These are phyloP conservation scores for Exophiala xenobiotica DNA, from an alignment of 2,329 filamentous ascomycete genomes.

Conservation along the genomic window DNA sequence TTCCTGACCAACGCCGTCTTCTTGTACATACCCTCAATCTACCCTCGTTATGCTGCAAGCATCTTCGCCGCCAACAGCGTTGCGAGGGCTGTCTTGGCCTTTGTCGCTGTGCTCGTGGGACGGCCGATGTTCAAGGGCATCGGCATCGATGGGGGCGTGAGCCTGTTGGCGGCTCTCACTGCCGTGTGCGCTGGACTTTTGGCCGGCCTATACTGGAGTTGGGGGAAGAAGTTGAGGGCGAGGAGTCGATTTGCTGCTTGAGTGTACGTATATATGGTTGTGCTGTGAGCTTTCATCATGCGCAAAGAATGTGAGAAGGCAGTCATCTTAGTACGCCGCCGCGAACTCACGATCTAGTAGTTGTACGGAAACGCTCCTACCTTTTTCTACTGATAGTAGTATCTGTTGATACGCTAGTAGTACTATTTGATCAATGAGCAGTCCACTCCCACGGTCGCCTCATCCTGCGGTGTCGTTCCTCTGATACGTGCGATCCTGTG, in stretches of 20 bases:
- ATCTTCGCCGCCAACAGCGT: constrained; percentile 38
- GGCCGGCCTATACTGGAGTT: constrained; percentile 6
- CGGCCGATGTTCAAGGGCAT: constrained; percentile 32
- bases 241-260: constrained; percentile 4
- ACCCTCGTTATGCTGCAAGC: constrained; percentile 37
- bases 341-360: too few relatives aligned
- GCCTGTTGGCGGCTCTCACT: constrained; percentile 38
- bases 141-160: constrained; percentile 33
- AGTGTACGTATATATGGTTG: neutral
- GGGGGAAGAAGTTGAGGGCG: constrained; percentile 8
- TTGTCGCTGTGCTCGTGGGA: constrained; percentile 36
- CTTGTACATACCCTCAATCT: constrained; percentile 39
- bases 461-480: too few relatives aligned
- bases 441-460: too few relatives aligned
- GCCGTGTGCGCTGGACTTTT: neutral
- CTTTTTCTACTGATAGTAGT: too few relatives aligned
- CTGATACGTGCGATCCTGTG: too few relatives aligned
- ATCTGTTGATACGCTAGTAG: too few relatives aligned
- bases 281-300: too few relatives aligned
- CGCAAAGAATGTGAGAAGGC: too few relatives aligned
- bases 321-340: too few relatives aligned
- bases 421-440: too few relatives aligned
- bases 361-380: too few relatives aligned
- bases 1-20: constrained; percentile 30
- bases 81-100: constrained; percentile 30